These are phyloP conservation scores for Spathaspora passalidarum DNA, from an alignment of 805 yeast species.

Conservation along the genomic window DNA sequence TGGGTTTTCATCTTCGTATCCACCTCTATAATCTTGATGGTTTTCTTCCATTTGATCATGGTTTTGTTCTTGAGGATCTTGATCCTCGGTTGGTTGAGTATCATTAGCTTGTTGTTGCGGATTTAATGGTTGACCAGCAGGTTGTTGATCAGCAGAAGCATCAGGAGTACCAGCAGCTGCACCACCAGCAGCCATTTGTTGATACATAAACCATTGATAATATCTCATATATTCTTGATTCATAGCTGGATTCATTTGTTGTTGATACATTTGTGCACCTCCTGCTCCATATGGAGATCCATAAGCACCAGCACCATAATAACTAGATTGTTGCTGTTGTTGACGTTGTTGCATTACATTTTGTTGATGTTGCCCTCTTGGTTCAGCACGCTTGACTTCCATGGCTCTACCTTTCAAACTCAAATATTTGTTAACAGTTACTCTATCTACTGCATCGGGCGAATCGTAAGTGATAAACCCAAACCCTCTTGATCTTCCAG, in stretches of 20 bases:
- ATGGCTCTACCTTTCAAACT: constrained; percentile 81
- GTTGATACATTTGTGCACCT: constrained; percentile 20
- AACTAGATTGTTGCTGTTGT: constrained; percentile 19
- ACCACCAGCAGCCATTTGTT: constrained; percentile 34
- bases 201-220: constrained; percentile 65
- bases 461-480: constrained; percentile 96
- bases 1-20: constrained; percentile 12
- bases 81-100: constrained; percentile 16
- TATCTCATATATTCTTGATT: constrained; percentile 61
- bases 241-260: constrained; percentile 47
- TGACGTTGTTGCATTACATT: constrained; percentile 32
- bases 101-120: constrained; percentile 37
- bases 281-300: constrained; percentile 20
- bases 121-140: constrained; percentile 38
- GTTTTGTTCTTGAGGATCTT: constrained; percentile 8
- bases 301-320: constrained; percentile 6
- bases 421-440: constrained; percentile 76
- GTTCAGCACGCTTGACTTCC: constrained; percentile 83
- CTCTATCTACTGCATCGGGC: constrained; percentile 89
- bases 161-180: constrained; percentile 9
- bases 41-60: constrained; percentile 6
- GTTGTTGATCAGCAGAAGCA: constrained; percentile 15
- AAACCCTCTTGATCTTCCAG: constrained; percentile 95
- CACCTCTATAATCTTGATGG: neutral
- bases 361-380: constrained; percentile 64